Evolutionary conservation across 169 alveolate genomes (phyloP).

Genomic region (Cyclospora cayetanensis): DNA sequence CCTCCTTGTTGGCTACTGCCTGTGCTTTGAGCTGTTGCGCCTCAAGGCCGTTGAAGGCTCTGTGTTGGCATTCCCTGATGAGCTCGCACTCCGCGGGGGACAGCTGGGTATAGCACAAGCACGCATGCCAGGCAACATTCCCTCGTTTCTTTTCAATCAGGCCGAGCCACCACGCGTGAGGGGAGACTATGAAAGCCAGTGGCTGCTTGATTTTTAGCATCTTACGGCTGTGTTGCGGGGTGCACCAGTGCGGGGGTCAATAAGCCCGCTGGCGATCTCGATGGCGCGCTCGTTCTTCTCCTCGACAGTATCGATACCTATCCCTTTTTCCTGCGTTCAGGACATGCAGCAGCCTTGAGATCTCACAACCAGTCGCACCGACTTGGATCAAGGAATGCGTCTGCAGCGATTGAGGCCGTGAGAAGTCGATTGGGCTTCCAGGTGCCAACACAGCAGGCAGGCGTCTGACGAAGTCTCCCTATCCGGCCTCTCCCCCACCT

Average conservation of each 20-base stretch:
- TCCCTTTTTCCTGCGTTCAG: slow-evolving; percentile 2
- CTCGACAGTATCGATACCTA: neutral
- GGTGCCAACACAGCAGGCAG: no score
- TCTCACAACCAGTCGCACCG: no score
- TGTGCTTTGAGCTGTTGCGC: slow-evolving; percentile 26
- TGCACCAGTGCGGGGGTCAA: slow-evolving; percentile 35
- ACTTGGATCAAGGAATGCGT: no score
- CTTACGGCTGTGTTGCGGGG: slow-evolving; percentile 47
- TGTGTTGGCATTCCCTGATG: slow-evolving; percentile 30
- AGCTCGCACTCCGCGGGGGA: slow-evolving; percentile 43
- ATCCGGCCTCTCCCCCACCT: no score
- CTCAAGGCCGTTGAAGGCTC: slow-evolving; percentile 30
- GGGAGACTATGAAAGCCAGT: neutral
- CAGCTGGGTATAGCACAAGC: no score
- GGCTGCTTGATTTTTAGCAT: neutral
- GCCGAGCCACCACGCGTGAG: no score
- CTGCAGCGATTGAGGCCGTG: no score
- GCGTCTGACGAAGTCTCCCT: no score
- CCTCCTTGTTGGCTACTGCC: neutral
- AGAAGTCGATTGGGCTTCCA: no score
- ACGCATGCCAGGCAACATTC: no score
- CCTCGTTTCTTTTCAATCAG: no score
- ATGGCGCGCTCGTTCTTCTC: neutral
- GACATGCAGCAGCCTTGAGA: no score
- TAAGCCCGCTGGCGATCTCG: slow-evolving; percentile 21